Conservation (phyloP, 2,329 filamentous ascomycete genomes). For the Alternaria burnsii region DNA sequence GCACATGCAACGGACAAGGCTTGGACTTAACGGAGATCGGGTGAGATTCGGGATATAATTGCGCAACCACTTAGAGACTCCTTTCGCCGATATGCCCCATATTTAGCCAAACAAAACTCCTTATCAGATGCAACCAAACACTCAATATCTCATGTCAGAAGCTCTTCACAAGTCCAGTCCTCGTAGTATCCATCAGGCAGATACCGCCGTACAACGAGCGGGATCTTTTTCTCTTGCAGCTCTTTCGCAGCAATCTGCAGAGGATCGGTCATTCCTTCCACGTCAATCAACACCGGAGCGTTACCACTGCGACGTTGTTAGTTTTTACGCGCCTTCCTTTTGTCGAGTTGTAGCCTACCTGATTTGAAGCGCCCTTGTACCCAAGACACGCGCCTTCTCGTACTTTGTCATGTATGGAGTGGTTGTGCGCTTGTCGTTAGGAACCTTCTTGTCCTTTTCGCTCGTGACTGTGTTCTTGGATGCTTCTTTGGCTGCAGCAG, state of each 20-base stretch:
- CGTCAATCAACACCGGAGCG: constrained; percentile 92
- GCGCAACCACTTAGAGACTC: constrained; percentile 39
- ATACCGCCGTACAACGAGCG: constrained; percentile 92
- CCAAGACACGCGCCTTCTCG: constrained; percentile 90
- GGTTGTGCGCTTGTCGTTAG: constrained; percentile 85
- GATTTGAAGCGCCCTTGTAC: constrained; percentile 93
- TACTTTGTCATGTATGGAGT: constrained; percentile 99
- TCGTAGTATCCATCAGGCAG: constrained; percentile 98
- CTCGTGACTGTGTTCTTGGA: constrained; percentile 65
- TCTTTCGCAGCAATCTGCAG: constrained; percentile 98
- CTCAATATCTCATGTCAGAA: constrained; percentile 61
- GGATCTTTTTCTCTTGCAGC: constrained; percentile 97
- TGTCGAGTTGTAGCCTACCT: constrained; percentile 66
- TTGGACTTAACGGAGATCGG: constrained; percentile 42
- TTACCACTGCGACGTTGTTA: constrained; percentile 76
- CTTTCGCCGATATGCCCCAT: constrained; percentile 45
- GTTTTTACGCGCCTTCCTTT: constrained; percentile 2
- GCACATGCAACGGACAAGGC: constrained; percentile 35
- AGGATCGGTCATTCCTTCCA: constrained; percentile 97
- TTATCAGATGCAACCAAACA: constrained; percentile 42
- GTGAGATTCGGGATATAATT: constrained; percentile 46
- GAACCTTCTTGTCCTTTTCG: constrained; percentile 82
- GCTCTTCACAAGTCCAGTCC: constrained; percentile 98
- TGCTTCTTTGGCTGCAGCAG: constrained; percentile 51
- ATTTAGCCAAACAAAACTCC: constrained; percentile 45